Evolutionary conservation across 163 green algal genomes (phyloP).

Genomic region (Dunaliella salina): DNA sequence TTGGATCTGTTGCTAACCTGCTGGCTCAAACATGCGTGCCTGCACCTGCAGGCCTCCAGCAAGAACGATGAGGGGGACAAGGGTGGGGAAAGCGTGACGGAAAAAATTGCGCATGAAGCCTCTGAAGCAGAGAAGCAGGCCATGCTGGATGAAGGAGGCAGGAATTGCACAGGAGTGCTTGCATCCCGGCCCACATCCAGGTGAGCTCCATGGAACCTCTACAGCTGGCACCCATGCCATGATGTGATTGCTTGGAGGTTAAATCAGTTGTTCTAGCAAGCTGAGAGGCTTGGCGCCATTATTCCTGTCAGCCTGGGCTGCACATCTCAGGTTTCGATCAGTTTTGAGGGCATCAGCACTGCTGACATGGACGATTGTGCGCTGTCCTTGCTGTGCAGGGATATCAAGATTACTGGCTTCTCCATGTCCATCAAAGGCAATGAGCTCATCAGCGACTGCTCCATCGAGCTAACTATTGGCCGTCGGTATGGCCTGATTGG

Average conservation of each 20-base stretch:
- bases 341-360: no score
- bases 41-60: neutral
- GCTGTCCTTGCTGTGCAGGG: constrained; percentile 10
- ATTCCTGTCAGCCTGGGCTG: no score
- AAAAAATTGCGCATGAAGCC: neutral
- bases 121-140: neutral
- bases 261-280: no score
- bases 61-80: neutral
- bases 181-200: constrained; percentile 47
- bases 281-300: no score
- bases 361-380: no score
- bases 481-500: constrained; percentile 74
- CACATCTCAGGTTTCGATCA: no score
- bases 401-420: constrained; percentile 71
- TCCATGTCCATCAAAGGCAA: constrained; percentile 49
- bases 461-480: constrained; percentile 70
- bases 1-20: no score
- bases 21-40: no score
- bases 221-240: no score
- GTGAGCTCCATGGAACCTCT: neutral
- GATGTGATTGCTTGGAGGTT: no score
- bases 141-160: constrained; percentile 11
- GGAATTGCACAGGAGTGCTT: constrained; percentile 64
- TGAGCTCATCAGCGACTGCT: constrained; percentile 63
- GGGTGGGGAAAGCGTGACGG: neutral